Conservation (phyloP, 75 land plant species). For the Azolla pinnata region DNA sequence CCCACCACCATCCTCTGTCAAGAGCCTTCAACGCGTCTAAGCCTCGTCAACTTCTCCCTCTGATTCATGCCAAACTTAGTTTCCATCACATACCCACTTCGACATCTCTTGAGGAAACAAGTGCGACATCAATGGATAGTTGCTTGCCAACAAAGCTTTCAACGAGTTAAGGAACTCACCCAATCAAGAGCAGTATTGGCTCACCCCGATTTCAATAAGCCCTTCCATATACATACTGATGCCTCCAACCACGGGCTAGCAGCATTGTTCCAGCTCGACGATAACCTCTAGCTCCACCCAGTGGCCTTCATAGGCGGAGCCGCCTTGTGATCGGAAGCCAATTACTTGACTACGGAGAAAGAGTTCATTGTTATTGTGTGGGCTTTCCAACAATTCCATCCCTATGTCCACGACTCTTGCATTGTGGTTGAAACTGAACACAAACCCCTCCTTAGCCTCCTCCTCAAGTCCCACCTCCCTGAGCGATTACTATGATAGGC, state of each 20-base stretch:
- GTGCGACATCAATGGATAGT: not conserved
- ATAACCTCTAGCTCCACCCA: not conserved
- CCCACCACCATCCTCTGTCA: not conserved
- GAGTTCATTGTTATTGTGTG: slow-evolving; percentile 8
- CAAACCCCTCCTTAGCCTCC: not conserved
- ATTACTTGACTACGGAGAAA: not conserved
- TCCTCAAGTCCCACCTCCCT: not conserved
- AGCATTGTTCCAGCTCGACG: not conserved
- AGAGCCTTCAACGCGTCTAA: not conserved
- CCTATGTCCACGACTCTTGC: slow-evolving; percentile 6
- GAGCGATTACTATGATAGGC: not conserved
- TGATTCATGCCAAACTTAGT: not conserved
- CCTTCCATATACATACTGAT: not conserved
- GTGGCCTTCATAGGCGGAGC: not conserved
- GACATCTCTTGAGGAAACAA: not conserved
- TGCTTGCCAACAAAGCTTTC: not conserved
- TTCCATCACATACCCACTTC: not conserved
- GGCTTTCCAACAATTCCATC: slow-evolving; percentile 15
- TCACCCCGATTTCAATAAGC: not conserved
- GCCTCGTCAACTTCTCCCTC: not conserved
- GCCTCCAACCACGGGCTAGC: not conserved
- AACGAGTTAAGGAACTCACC: not conserved
- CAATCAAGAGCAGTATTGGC: not conserved
- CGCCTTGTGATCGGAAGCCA: not conserved
- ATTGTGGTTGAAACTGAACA: slow-evolving; percentile 8